Evolutionary conservation across 805 yeast genomes (phyloP).

Genomic region (Candida piceae): DNA sequence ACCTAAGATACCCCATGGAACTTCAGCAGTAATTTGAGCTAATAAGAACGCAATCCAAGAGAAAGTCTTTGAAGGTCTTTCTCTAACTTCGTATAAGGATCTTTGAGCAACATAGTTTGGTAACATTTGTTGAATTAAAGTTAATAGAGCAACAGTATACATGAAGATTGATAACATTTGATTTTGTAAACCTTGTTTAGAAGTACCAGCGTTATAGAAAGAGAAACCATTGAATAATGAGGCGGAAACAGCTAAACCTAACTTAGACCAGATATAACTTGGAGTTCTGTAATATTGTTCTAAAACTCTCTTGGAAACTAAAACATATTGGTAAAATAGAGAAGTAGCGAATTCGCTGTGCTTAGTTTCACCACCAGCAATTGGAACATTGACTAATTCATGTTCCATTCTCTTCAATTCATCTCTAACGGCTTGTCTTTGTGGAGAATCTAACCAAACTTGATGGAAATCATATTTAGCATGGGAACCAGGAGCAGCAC

Average conservation of each 20-base stretch:
- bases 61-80: slow-evolving; percentile 64
- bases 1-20: slow-evolving; percentile 51
- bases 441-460: slow-evolving; percentile 42
- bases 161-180: slow-evolving; percentile 47
- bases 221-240: slow-evolving; percentile 50
- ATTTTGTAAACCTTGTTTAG: slow-evolving; percentile 55
- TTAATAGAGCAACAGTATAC: slow-evolving; percentile 52
- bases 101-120: slow-evolving; percentile 52
- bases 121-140: slow-evolving; percentile 61
- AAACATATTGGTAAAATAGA: slow-evolving; percentile 33
- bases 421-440: slow-evolving; percentile 16
- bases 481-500: slow-evolving; percentile 74
- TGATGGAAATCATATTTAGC: slow-evolving; percentile 58
- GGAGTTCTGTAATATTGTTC: slow-evolving; percentile 45
- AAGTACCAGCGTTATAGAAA: slow-evolving; percentile 54
- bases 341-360: slow-evolving; percentile 39
- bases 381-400: slow-evolving; percentile 39
- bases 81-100: slow-evolving; percentile 65
- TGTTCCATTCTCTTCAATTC: slow-evolving; percentile 47
- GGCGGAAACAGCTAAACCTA: slow-evolving; percentile 34
- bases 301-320: slow-evolving; percentile 35
- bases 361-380: slow-evolving; percentile 14
- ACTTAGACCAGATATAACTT: slow-evolving; percentile 43
- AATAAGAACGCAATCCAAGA: slow-evolving; percentile 61
- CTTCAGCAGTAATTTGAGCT: slow-evolving; percentile 50